Conservation (phyloP, 805 yeast species). For the Barnettozyma sucrosica region DNA sequence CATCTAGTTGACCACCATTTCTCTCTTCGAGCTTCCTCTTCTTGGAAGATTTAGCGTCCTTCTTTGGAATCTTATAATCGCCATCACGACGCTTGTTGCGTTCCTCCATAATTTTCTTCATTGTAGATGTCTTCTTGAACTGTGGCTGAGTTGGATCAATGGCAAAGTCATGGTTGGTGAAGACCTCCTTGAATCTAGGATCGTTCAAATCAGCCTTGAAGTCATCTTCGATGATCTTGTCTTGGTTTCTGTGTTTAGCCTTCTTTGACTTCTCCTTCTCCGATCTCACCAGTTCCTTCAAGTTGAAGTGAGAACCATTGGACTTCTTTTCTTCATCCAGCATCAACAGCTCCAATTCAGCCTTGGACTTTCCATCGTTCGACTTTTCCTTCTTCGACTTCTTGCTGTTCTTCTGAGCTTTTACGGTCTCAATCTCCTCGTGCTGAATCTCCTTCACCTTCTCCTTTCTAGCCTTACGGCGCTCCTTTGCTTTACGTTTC, state of each 20-base stretch:
- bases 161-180: slow-evolving; percentile 83
- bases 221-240: slow-evolving; percentile 45
- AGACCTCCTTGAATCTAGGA: slow-evolving; percentile 78
- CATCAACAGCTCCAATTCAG: slow-evolving; percentile 69
- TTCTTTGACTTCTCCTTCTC: slow-evolving; percentile 59
- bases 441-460: slow-evolving; percentile 58
- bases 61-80: slow-evolving; percentile 3
- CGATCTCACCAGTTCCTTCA: slow-evolving; percentile 71
- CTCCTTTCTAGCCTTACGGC: slow-evolving; percentile 80
- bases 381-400: slow-evolving; percentile 20
- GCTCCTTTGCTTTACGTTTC: slow-evolving; percentile 85
- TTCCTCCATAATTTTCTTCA: slow-evolving; percentile 77
- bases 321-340: slow-evolving; percentile 35
- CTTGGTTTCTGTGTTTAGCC: slow-evolving; percentile 39
- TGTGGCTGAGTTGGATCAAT: slow-evolving; percentile 93
- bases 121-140: slow-evolving; percentile 79
- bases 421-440: slow-evolving; percentile 44
- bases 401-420: slow-evolving; percentile 31
- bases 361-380: slow-evolving; percentile 41
- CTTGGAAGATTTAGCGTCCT: slow-evolving; percentile 12
- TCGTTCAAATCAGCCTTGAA: slow-evolving; percentile 73
- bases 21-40: slow-evolving; percentile 10
- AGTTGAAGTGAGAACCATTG: slow-evolving; percentile 59
- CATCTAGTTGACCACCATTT: slow-evolving; percentile 1
- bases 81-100: slow-evolving; percentile 48